Base-by-base conservation (phyloP, 768 basidiomycete species). In the Suillus clintonianus region DNA sequence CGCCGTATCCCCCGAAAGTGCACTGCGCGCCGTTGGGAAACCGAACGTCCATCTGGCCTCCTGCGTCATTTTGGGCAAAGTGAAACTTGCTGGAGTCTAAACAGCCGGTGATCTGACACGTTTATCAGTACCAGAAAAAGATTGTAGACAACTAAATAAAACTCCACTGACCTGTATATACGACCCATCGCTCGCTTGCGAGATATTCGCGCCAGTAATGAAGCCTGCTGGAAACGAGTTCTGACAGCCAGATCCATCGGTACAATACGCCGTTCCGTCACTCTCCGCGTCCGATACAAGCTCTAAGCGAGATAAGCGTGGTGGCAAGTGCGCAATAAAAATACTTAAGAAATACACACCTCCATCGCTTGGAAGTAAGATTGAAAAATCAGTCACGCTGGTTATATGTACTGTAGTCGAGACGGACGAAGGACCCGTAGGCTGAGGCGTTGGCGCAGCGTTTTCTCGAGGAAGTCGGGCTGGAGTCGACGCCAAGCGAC, bases 21-120 rank as follows among this genome's bases (percentile, higher is more conserved):
- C 84, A 85, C 56, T 82, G 81, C 24, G 84, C 83, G n/a, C 83
- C 83, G 57, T 85, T 79, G 2, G 83, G 84, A 67, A 78, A 85
- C 27, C 83, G 78, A 48, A 79, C 74, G 56, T 85, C 84, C 62
- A 83, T 79, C 66, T 85, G 83, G 11, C 84, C 83, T 7, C 83
- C 84, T 5, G 76, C 73, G 47, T 85, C 82, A 22, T 64, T 67
- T 17, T 70, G 68, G 9, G 69, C 69, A 45, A 77, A 79, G 22
- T 78, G 76, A 61, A 74, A 76, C 56, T 63, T 65, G 62, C 54
- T 68, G 9, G 69, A 19, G 15, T 74, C 71, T 51, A 81, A 67
- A 58, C 80, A 81, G n/a, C 80, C 79, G 5, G 80, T 81, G 45
- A 80, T 71, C 80, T 81, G 54, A 42, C 9, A 10, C 30, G 13